Evolutionary conservation across 768 basidiomycete species (phyloP).

Genomic region (Agaricus sinodeliciosus): DNA sequence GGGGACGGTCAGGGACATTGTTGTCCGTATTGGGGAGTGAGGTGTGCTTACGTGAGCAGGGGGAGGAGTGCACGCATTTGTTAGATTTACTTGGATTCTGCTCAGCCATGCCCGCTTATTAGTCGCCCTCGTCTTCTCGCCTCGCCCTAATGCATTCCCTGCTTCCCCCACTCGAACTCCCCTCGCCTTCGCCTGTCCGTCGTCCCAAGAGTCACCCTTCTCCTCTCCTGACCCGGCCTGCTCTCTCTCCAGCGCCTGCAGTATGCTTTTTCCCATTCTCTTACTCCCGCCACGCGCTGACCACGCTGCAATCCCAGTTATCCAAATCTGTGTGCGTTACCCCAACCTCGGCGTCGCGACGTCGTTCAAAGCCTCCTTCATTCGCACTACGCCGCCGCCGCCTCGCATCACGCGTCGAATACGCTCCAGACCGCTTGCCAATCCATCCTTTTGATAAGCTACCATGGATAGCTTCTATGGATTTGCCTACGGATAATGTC

Average conservation of each 20-base stretch:
- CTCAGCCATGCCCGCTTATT: constrained; percentile 36
- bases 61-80: constrained; percentile 1
- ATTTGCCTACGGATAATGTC: constrained; percentile 34
- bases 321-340: constrained; percentile 9
- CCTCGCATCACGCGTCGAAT: constrained; percentile 20
- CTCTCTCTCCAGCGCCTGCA: constrained; percentile 19
- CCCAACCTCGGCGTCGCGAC: constrained; percentile 27
- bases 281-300: not conserved
- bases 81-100: constrained; percentile 21
- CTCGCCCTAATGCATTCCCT: constrained; percentile 18
- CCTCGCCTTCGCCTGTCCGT: not conserved
- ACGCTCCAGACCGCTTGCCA: constrained; percentile 22
- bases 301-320: not conserved
- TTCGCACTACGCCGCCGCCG: constrained; percentile 24
- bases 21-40: not conserved
- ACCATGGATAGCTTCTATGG: constrained; percentile 61
- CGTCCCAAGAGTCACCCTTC: no score
- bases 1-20: not conserved
- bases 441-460: constrained; percentile 49
- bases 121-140: constrained; percentile 14
- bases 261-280: constrained; percentile 10
- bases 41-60: constrained; percentile 5
- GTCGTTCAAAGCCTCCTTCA: constrained; percentile 25
- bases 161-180: constrained; percentile 11
- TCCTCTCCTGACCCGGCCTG: constrained; percentile 9